Percentiles rank a stretch among this genome's conserved stretches.
phyloP scores from a whole-genome alignment of 1,284 basidiomycete species.

The Taiwanofungus camphoratus region DNA sequence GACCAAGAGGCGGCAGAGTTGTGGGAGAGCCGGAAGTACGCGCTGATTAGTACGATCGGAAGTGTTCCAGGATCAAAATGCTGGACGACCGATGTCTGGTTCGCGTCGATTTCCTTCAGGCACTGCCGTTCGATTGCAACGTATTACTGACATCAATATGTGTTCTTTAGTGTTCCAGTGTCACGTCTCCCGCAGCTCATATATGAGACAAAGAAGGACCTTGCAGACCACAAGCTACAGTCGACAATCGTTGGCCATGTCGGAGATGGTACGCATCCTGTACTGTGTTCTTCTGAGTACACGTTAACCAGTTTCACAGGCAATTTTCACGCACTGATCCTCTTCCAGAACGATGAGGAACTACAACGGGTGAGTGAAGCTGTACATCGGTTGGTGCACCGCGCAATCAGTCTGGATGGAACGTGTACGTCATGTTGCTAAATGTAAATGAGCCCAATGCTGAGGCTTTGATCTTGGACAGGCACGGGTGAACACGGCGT shows the following conservation, averaged over 20 bases:
- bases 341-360: conserved; percentile 62
- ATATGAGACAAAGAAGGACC: conserved; percentile 73
- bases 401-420: conserved; percentile 65
- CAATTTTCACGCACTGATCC: conserved; percentile 65
- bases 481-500: conserved; percentile 64
- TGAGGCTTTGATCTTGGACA: conserved; percentile 14
- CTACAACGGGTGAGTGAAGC: conserved; percentile 47
- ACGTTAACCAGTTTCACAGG: conserved; percentile 28
- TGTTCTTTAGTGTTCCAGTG: conserved; percentile 67
- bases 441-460: neutral
- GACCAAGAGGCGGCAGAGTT: conserved; percentile 75
- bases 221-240: conserved; percentile 51
- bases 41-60: conserved; percentile 69
- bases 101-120: conserved; percentile 12
- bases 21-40: conserved; percentile 88
- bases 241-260: conserved; percentile 84
- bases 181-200: conserved; percentile 64
- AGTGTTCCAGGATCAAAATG: conserved; percentile 54
- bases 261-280: conserved; percentile 59
- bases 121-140: too few species aligned
- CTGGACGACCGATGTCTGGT: conserved; percentile 91
- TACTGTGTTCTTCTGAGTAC: conserved; percentile 21
- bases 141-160: neutral
- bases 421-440: conserved; percentile 46
- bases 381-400: conserved; percentile 63